phyloP scores from a whole-genome alignment of 2,329 filamentous ascomycete genomes.

The Colletotrichum echinochloae region DNA sequence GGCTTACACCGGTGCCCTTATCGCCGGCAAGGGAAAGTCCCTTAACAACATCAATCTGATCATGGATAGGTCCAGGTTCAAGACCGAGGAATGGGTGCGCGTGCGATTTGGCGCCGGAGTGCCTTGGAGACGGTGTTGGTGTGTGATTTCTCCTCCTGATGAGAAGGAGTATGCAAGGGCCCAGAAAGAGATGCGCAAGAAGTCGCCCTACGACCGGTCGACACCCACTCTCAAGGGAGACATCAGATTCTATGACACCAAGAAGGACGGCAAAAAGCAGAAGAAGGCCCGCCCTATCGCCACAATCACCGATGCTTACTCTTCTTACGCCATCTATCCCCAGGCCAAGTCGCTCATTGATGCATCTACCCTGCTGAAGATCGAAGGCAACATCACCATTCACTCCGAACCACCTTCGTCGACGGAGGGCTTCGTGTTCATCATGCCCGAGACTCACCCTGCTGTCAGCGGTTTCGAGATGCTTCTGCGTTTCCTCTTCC shows the following conservation, averaged over 20 bases:
- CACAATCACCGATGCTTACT: constrained; percentile 89
- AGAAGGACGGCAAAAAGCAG: constrained; percentile 80
- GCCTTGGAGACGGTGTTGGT: constrained; percentile 97
- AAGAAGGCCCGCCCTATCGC: constrained; percentile 94
- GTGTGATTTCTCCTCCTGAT: constrained; percentile 90
- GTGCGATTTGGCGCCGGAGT: constrained; percentile 96
- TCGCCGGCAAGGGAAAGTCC: constrained; percentile 90
- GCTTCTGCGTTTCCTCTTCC: constrained; percentile 92
- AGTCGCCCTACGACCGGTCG: constrained; percentile 83
- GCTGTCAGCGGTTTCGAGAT: constrained; percentile 95
- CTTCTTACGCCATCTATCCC: constrained; percentile 95
- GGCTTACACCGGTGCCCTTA: constrained; percentile 94
- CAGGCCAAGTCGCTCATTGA: constrained; percentile 95
- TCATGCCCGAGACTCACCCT: constrained; percentile 96
- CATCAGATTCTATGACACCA: constrained; percentile 94
- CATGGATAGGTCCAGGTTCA: constrained; percentile 82
- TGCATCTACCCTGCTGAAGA: constrained; percentile 91
- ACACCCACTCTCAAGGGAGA: constrained; percentile 80
- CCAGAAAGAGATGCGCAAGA: constrained; percentile 85
- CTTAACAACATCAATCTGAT: constrained; percentile 92
- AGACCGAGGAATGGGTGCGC: constrained; percentile 91
- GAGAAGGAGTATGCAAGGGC: constrained; percentile 91
- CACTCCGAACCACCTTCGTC: constrained; percentile 82
- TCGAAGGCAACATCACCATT: constrained; percentile 91
- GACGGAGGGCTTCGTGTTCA: constrained; percentile 94